These are phyloP conservation scores for Chalara sp. DNA, from an alignment of 2,329 filamentous ascomycete species.

Conservation along the genomic window DNA sequence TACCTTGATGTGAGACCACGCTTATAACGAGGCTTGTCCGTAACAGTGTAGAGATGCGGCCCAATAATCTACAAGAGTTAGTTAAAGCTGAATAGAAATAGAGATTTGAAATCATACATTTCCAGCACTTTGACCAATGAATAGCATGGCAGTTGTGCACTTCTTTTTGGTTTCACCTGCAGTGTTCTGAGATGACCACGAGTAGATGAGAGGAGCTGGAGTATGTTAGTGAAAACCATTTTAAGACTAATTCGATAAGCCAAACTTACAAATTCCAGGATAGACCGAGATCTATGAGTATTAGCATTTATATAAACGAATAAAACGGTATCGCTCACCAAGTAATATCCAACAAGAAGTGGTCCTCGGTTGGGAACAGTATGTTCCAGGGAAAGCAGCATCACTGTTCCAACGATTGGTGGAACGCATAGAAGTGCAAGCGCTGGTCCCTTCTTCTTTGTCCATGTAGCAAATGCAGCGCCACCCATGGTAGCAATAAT, in stretches of 20 bases:
- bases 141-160: slow-evolving; percentile 55
- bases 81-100: not conserved
- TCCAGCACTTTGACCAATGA: slow-evolving; percentile 58
- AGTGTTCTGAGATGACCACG: slow-evolving; percentile 56
- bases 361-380: slow-evolving; percentile 38
- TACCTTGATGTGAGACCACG: slow-evolving; percentile 31
- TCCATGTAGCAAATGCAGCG: slow-evolving; percentile 46
- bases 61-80: slow-evolving; percentile 41
- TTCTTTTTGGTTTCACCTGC: slow-evolving; percentile 67
- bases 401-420: slow-evolving; percentile 48
- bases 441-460: slow-evolving; percentile 49
- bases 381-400: slow-evolving; percentile 44
- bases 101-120: slow-evolving; percentile 35
- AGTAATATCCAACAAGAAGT: slow-evolving; percentile 42
- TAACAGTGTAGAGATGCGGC: slow-evolving; percentile 55
- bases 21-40: slow-evolving; percentile 49
- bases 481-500: slow-evolving; percentile 52
- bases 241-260: too few species aligned
- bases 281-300: slow-evolving; percentile 47
- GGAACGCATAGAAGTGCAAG: slow-evolving; percentile 47
- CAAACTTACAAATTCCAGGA: slow-evolving; percentile 43
- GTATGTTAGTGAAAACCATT: not conserved
- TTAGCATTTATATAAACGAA: slow-evolving; percentile 52
- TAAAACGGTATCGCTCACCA: slow-evolving; percentile 37
- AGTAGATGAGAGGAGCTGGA: slow-evolving; percentile 50